Evolutionary conservation across 2,329 filamentous ascomycete species (phyloP).

Genomic region (Camptophora hylomeconis): DNA sequence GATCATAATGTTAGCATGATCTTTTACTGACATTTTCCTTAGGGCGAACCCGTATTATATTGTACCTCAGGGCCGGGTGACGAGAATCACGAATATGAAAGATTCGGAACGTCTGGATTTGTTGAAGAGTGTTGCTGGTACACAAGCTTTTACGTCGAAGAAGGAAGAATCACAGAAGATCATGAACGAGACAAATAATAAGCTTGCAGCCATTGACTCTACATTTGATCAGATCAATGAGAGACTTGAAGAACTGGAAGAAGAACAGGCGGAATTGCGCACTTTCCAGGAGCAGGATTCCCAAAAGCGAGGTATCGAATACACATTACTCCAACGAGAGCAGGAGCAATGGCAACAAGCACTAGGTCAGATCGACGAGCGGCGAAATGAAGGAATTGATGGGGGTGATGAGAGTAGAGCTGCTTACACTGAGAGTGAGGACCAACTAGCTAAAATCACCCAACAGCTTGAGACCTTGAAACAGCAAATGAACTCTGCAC

Average conservation of each 20-base stretch:
- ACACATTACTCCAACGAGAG: conserved; percentile 84
- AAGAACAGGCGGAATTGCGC: conserved; percentile 90
- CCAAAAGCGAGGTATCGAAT: conserved; percentile 82
- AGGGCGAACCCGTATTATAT: conserved; percentile 99
- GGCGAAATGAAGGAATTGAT: conserved; percentile 68
- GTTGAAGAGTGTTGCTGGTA: conserved; percentile 95
- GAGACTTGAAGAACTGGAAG: conserved; percentile 75
- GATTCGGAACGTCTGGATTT: conserved; percentile 80
- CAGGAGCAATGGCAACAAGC: conserved; percentile 65
- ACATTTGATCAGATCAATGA: conserved; percentile 84
- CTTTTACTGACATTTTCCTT: too few species aligned
- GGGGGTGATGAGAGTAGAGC: conserved; percentile 70
- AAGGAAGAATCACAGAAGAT: conserved; percentile 88
- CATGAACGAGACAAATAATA: conserved; percentile 92
- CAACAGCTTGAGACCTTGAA: conserved; percentile 65
- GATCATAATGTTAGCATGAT: too few species aligned
- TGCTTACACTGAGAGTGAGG: conserved; percentile 64
- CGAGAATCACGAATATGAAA: conserved; percentile 96
- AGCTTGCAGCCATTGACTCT: conserved; percentile 87
- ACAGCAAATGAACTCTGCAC: conserved; percentile 71
- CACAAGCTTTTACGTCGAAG: conserved; percentile 88
- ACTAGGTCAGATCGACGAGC: conserved; percentile 71
- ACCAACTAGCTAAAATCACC: conserved; percentile 63
- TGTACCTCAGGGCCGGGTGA: conserved; percentile 92
- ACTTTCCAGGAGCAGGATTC: conserved; percentile 92